These are phyloP conservation scores for Tulasnella sp. DNA, from an alignment of 768 basidiomycete genomes.

Conservation along the genomic window DNA sequence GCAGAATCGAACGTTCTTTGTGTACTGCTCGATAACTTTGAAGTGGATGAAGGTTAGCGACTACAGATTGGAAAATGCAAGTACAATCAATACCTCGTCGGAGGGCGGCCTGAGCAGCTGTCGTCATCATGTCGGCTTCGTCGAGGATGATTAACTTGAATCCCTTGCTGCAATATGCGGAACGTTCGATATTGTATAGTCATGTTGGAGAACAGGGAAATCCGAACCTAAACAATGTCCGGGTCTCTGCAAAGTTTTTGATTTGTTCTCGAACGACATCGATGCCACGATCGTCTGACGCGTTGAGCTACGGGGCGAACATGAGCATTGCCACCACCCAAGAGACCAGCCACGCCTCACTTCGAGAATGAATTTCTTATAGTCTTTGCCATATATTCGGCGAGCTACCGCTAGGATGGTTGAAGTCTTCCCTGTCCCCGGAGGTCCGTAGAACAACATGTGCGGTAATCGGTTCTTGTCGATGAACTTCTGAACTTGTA, in stretches of 20 bases:
- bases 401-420: constrained; percentile 94
- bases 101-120: constrained; percentile 91
- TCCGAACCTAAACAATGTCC: constrained; percentile 53
- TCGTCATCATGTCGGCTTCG: constrained; percentile 99
- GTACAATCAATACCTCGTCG: constrained; percentile 48
- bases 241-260: constrained; percentile 95
- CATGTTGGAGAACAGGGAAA: not conserved
- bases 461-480: constrained; percentile 91
- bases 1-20: constrained; percentile 97
- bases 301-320: constrained; percentile 61
- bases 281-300: constrained; percentile 96
- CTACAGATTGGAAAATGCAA: not conserved
- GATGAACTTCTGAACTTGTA: constrained; percentile 88
- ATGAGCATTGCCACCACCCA: not conserved
- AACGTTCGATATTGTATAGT: not conserved
- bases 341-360: constrained; percentile 35
- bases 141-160: constrained; percentile 98
- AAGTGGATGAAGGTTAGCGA: not conserved
- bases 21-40: constrained; percentile 92
- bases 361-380: constrained; percentile 89
- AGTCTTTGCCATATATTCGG: constrained; percentile 82
- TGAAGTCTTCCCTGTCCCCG: constrained; percentile 96
- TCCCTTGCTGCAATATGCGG: constrained; percentile 58
- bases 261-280: constrained; percentile 98
- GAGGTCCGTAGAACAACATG: constrained; percentile 93